Base-by-base conservation (phyloP, 2,329 filamentous ascomycete genomes). In the Penicillium frequentans region DNA sequence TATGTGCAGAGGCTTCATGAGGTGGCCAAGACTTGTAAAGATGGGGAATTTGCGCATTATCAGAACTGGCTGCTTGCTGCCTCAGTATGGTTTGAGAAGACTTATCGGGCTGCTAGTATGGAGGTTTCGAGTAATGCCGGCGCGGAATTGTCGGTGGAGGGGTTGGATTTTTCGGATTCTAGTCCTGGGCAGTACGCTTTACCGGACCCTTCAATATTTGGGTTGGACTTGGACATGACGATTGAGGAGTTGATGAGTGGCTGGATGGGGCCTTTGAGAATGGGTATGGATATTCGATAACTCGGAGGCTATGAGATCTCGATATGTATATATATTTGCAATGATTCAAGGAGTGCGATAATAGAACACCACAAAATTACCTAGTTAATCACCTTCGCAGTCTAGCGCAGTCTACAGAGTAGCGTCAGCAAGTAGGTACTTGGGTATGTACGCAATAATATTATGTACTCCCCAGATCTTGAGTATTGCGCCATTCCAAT, bases 231-330 rank as follows among this genome's bases (percentile, higher is more conserved):
- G 53, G 57, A 59, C 49, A 33, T 59, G 19, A 53, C 49, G 3
- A 50, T 59, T 47, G 57, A 59, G 33, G 57, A 59, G 53, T 47
- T 59, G 49, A 53, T 59, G 53, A 49, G 46, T 54, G 52, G 29
- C 21, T 54, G 53, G 53, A 33, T 56, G 24, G 57, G 49, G 19
- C 57, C 57, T 16, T 37, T 55, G 37, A 35, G 31, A 44, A 52
- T 55, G 26, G n/a, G 7, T n/a, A 37, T 37, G 47, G 47, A 49
- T 27, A 4, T 49, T 21, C 33, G 47, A 16, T 37, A 27, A 49
- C 19, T 23, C 44, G n/a, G 35, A 39, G 35, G 35, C 35, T 19
- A 19, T 11, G 31, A 16, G 14, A 16, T 33, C 5, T 16, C 2
- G 14, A 6, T 5, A 14, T 33, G 31, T 33, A 33, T 16, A 16